Conservation (phyloP, 768 basidiomycete genomes). For the Ephemerocybe angulata region DNA sequence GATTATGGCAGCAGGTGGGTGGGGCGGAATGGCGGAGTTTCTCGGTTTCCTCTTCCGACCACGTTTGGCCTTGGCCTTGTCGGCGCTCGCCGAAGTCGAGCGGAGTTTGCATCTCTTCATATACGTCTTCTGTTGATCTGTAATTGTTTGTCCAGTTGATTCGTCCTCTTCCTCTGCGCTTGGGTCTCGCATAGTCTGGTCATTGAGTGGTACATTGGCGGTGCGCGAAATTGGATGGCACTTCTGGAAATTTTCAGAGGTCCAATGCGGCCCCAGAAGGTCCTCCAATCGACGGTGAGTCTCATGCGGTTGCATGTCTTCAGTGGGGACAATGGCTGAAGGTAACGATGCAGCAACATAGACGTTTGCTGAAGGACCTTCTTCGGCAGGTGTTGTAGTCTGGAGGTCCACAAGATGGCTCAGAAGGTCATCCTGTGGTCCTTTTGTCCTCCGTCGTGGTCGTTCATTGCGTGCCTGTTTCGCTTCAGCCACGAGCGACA, state of each 20-base stretch:
- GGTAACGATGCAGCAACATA: too few relatives aligned
- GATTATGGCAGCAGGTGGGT: neutral
- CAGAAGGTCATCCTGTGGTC: neutral
- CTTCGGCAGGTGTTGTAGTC: neutral
- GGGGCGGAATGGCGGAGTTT: neutral
- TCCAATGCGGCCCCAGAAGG: neutral
- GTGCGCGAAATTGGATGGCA: too few relatives aligned
- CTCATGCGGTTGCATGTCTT: neutral
- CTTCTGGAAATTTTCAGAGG: neutral
- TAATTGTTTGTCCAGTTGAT: neutral
- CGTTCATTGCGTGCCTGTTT: neutral
- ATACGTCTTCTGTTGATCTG: neutral
- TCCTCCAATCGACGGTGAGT: neutral
- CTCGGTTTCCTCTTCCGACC: neutral
- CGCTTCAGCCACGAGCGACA: conserved; percentile 3
- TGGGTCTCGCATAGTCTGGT: too few relatives aligned
- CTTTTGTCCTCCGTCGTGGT: neutral
- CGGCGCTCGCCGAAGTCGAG: neutral
- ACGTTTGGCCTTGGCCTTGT: neutral
- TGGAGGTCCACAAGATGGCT: neutral
- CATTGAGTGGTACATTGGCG: too few relatives aligned
- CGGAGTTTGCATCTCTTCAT: neutral
- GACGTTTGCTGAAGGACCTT: too few relatives aligned
- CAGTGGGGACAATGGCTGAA: too few relatives aligned
- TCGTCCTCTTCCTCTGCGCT: too few relatives aligned